Evolutionary conservation across 2,329 filamentous ascomycete genomes (phyloP).

Genomic region (Didymella exigua): DNA sequence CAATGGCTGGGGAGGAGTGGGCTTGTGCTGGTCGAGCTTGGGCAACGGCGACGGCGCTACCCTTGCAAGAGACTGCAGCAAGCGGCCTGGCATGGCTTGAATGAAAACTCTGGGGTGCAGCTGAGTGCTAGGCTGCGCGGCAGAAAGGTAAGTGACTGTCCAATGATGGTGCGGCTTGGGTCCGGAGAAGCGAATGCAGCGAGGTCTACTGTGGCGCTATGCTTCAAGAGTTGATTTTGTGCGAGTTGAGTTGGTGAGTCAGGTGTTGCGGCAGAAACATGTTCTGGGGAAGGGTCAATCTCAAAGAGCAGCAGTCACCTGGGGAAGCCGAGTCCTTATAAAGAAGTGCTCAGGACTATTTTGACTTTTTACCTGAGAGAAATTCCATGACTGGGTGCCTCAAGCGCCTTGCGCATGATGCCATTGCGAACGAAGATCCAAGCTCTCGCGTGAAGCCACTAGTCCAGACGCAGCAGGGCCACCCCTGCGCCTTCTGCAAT

Average conservation of each 20-base stretch:
- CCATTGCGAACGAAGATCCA: constrained; percentile 33
- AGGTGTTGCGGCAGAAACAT: constrained; percentile 43
- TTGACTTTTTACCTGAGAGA: constrained; percentile 39
- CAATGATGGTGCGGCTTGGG: constrained; percentile 23
- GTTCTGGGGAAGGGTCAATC: constrained; percentile 21
- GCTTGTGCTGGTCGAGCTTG: constrained; percentile 34
- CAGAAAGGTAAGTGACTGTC: constrained; percentile 22
- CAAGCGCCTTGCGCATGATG: constrained; percentile 31
- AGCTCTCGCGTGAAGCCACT: constrained; percentile 32
- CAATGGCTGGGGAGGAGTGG: constrained; percentile 26
- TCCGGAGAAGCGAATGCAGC: constrained; percentile 27
- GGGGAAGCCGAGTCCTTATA: constrained; percentile 31
- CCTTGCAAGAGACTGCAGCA: constrained; percentile 42
- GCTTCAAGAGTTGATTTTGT: constrained; percentile 43
- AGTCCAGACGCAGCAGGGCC: constrained; percentile 23
- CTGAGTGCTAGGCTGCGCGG: constrained; percentile 14
- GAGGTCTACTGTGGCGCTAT: constrained; percentile 17
- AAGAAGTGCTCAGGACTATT: constrained; percentile 23
- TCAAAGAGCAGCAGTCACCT: constrained; percentile 5
- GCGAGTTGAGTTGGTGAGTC: constrained; percentile 41
- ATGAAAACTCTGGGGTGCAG: constrained; percentile 39
- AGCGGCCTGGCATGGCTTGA: constrained; percentile 45
- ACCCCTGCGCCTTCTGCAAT: constrained; percentile 33
- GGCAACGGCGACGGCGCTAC: constrained; percentile 41
- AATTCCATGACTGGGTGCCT: constrained; percentile 40